Conservation (phyloP, 1,284 basidiomycete species). For the Cryptococcus sp. region DNA sequence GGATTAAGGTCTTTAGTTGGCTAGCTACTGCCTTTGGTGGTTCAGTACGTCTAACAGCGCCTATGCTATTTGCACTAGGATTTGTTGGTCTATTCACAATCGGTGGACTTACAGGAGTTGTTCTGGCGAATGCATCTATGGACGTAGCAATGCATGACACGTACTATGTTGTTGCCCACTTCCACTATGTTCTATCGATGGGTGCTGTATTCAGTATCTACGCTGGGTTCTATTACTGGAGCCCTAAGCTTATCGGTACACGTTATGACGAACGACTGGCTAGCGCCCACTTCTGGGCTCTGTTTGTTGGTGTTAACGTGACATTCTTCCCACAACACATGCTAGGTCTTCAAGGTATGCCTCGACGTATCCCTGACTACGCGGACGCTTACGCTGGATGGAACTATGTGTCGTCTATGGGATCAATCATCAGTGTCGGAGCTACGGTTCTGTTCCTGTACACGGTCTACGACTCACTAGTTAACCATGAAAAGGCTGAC, state of each 20-base stretch:
- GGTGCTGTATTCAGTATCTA: constrained; percentile 36
- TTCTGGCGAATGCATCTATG: constrained; percentile 27
- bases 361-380: constrained; percentile 37
- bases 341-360: constrained; percentile 30
- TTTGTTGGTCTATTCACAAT: constrained; percentile 25
- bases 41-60: constrained; percentile 16
- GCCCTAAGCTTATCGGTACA: constrained; percentile 36
- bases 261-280: constrained; percentile 32
- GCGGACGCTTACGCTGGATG: constrained; percentile 38
- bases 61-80: constrained; percentile 24
- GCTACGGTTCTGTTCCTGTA: constrained; percentile 40
- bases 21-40: constrained; percentile 19
- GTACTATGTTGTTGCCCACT: constrained; percentile 30
- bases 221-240: constrained; percentile 36
- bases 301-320: constrained; percentile 33
- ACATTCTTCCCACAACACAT: constrained; percentile 36
- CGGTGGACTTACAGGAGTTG: constrained; percentile 26
- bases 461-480: constrained; percentile 41
- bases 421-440: constrained; percentile 36
- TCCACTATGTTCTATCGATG: constrained; percentile 35
- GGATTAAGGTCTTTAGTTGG: constrained; percentile 18
- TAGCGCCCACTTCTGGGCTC: constrained; percentile 34
- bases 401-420: constrained; percentile 35
- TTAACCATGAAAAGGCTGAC: constrained; percentile 14
- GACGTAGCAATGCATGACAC: constrained; percentile 25